Evolutionary conservation across 352 stramenopile species (phyloP), one percentile per base, ranked within the genome.

Genomic region (Pythium rhizo-oryzae): DNA sequence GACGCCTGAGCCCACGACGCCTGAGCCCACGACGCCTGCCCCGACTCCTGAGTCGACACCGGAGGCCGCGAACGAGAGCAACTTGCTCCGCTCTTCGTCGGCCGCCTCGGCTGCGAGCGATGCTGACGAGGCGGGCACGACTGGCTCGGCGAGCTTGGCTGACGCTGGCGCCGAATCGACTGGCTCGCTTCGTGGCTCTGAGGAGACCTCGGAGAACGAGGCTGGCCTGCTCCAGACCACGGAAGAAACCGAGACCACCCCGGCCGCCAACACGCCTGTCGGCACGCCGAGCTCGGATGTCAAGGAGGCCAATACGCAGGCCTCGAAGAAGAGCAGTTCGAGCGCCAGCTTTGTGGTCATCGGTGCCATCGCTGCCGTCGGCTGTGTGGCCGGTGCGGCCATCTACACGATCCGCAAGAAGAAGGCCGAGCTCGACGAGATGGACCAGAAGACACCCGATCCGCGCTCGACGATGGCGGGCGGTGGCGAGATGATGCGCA

Each of bases 361-460:
- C 13, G 58, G 60, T 21, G 66, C 62, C 8, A 61, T 65, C 24
- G 69, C 39, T 18, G 62, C 65, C 39, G 64, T 79, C 16, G 64
- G 75, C 9, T 51, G 62, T 43, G 64, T 79, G 23, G 64, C 81
- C 9, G 78, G 61, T 23, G 78, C 74, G 12, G 62, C 62, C 33
- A 82, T 89, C 44, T 57, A 79, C 50, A 68, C 65, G 12, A 76
- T 89, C 59, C 81, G 77, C 65, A 77, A 78, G 70, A 89, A 87
- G 72, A 84, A 87, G 73, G 65, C 74, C 41, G 55, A 80, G 57
- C 78, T 89, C 33, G 81, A 89, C 58, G 79, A 77, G 56, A 74
- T 85, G 67, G 81, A 87, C 56, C 74, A 71, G 72, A 89, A 89
- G 79, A 83, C 79, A 37, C 79, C 81, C 71, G 71, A 30, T 74